Base-by-base conservation (phyloP, 2,329 filamentous ascomycete genomes). In the Thielaviopsis ethacetica region DNA sequence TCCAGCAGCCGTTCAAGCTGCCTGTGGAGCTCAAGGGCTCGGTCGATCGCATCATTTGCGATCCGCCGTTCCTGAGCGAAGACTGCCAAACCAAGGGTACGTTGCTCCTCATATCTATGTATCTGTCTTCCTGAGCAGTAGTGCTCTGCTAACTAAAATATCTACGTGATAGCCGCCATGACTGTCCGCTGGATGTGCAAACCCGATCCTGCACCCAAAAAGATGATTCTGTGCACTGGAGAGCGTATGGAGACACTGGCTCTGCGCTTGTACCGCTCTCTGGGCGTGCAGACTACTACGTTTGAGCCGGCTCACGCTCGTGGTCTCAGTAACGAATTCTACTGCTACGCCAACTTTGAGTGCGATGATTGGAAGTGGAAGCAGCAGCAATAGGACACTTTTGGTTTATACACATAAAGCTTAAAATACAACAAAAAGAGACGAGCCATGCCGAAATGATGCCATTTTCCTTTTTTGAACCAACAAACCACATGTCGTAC, bases 41-140 rank as follows among this genome's bases (percentile, higher is more conserved):
- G 21, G 79, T 85, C 53, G 84, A 89, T 69, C 77, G 82, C 58
- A 77, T 91, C 62, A 84, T 91, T 58, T 80, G 79, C 64, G 88
- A 93, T 67, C 88, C 88, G 9, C 88, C 88, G 0, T 91, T 91
- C 68, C 73, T 91, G 41, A 88, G 81, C 68, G 79, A 86, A 62
- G 86, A 91, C 66, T 91, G 87, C 67, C 86, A 91, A 68, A 88
- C 85, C 0, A 90, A 89, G 74, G 75, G 84, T 85, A 65, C 64
- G 71, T 65, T 57, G 17, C n/a, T 12, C n/a, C n/a, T n/a, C n/a
- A n/a, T n/a, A n/a, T n/a, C n/a, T n/a, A n/a, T n/a, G n/a, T n/a
- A n/a, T n/a, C n/a, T n/a, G n/a, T n/a, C n/a, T n/a, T n/a, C n/a
- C n/a, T n/a, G n/a, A n/a, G n/a, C n/a, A n/a, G n/a, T n/a, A n/a